Evolutionary conservation across 306 rosid species (phyloP).

Genomic region (Glycine soja): DNA sequence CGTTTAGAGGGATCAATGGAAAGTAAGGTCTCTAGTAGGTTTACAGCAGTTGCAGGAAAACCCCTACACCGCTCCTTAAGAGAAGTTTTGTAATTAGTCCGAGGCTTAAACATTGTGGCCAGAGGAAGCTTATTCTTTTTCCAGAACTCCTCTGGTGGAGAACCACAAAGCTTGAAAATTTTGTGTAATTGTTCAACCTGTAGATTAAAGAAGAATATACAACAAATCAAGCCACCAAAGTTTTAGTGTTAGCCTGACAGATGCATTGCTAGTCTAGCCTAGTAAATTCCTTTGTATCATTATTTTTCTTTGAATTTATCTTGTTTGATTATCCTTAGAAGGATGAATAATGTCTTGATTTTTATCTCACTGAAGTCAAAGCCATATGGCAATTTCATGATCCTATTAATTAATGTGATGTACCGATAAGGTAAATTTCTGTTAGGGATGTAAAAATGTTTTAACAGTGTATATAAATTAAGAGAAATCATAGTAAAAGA

Average conservation of each 20-base stretch:
- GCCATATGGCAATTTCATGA: neutral
- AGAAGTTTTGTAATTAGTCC: slow-evolving; percentile 67
- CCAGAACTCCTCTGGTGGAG: slow-evolving; percentile 94
- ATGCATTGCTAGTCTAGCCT: slow-evolving; percentile 22
- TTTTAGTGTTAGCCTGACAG: slow-evolving; percentile 26
- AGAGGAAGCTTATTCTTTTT: slow-evolving; percentile 86
- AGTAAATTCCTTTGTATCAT: neutral
- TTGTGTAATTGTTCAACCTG: slow-evolving; percentile 97
- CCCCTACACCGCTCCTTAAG: slow-evolving; percentile 77
- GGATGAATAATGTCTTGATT: neutral
- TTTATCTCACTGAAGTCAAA: neutral
- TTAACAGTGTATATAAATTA: neutral
- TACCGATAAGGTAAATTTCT: neutral
- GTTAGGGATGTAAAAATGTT: neutral
- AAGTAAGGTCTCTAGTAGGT: slow-evolving; percentile 74
- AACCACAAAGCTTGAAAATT: slow-evolving; percentile 94
- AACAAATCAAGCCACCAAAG: slow-evolving; percentile 33
- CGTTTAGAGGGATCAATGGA: slow-evolving; percentile 79
- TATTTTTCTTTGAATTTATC: neutral
- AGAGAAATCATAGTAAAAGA: neutral
- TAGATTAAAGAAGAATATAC: slow-evolving; percentile 37
- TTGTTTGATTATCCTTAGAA: neutral
- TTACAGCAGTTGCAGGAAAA: slow-evolving; percentile 64
- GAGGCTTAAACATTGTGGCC: slow-evolving; percentile 93
- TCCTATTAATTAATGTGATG: neutral